Percentiles rank a stretch among this genome's conserved stretches.
Conservation (phyloP, 176 grass and related monocot species). For the Triticum monococcum region DNA sequence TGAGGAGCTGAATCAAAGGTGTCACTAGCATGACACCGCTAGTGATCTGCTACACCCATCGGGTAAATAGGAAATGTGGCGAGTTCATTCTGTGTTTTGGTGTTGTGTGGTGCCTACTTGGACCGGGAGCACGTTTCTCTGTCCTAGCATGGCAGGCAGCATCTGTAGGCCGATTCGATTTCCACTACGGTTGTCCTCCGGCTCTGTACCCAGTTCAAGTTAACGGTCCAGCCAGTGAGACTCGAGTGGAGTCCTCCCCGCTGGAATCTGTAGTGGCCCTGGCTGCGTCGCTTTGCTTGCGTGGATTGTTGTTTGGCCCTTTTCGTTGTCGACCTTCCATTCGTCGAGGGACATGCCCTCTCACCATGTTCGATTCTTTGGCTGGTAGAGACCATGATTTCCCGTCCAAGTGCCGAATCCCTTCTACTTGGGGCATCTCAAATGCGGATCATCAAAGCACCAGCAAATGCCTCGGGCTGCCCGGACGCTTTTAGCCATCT, state of each 20-base stretch:
- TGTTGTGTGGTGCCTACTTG: background rate
- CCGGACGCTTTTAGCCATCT: no score
- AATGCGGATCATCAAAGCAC: no score
- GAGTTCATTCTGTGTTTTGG: background rate
- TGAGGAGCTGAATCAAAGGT: no score
- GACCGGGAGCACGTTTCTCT: background rate
- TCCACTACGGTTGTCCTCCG: background rate
- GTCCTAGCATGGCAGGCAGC: background rate
- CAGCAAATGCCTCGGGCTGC: no score
- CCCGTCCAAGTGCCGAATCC: no score
- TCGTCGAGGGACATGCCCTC: background rate
- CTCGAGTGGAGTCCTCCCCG: background rate
- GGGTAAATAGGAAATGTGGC: background rate
- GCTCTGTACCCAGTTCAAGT: constrained; percentile 11
- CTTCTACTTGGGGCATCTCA: no score
- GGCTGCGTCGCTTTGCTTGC: background rate
- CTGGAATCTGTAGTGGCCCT: no score
- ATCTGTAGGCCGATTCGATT: background rate
- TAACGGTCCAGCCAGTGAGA: background rate
- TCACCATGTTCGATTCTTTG: background rate
- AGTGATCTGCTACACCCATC: no score
- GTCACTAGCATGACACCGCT: no score
- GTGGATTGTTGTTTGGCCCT: background rate
- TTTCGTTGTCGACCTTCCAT: background rate
- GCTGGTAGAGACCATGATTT: background rate